Evolutionary conservation across 805 yeast species (phyloP).

Genomic region (Metschnikowia picachoensis): DNA sequence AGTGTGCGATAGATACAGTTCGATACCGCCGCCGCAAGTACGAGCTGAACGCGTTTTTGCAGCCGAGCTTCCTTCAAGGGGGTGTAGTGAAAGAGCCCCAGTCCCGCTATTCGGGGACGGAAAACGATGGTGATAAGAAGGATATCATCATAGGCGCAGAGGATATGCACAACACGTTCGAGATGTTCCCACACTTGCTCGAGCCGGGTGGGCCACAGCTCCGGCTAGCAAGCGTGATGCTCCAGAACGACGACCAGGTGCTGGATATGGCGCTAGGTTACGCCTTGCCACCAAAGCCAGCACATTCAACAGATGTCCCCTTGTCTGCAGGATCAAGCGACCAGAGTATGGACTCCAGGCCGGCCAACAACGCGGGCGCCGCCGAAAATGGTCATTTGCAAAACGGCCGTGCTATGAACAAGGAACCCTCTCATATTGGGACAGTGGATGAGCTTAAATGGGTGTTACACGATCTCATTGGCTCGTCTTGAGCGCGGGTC

Average conservation of each 20-base stretch:
- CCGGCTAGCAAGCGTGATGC: conserved; percentile 44
- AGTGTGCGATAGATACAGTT: conserved; percentile 68
- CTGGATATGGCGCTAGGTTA: conserved; percentile 21
- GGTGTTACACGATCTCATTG: conserved; percentile 65
- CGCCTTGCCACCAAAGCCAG: conserved; percentile 28
- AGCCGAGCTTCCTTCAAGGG: conserved; percentile 17
- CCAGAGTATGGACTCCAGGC: not conserved
- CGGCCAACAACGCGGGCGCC: not conserved
- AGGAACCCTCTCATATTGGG: conserved; percentile 33
- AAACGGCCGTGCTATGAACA: not conserved
- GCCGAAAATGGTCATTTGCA: conserved; percentile 7
- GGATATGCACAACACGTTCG: conserved; percentile 63
- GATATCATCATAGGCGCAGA: conserved; percentile 54
- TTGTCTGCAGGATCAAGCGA: not conserved
- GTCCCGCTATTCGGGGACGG: not conserved
- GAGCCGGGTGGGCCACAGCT: conserved; percentile 64
- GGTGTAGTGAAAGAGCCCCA: not conserved
- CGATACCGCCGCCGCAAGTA: conserved; percentile 53
- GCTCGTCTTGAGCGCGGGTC: conserved; percentile 25
- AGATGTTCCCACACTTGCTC: conserved; percentile 59
- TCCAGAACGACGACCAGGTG: conserved; percentile 52
- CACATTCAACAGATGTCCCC: conserved; percentile 2
- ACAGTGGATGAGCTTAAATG: conserved; percentile 66
- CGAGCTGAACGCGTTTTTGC: conserved; percentile 33
- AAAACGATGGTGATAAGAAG: not conserved